phyloP scores from a whole-genome alignment of 2,329 filamentous ascomycete species.

The Epichloe elymi region DNA sequence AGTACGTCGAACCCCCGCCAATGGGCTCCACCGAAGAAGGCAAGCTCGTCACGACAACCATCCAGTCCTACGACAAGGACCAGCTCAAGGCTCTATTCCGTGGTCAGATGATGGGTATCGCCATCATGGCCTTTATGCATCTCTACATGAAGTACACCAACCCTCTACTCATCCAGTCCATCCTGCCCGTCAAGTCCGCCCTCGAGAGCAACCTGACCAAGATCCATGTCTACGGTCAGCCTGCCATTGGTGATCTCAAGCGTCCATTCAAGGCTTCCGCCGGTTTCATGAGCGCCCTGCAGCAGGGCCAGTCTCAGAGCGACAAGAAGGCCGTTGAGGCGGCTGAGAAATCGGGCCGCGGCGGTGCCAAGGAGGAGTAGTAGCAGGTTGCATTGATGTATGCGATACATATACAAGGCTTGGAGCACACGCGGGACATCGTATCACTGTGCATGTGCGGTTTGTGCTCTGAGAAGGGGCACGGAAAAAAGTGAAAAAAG shows the following conservation, averaged over 20 bases:
- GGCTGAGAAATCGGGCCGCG: conserved; percentile 61
- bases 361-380: conserved; percentile 62
- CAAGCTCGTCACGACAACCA: conserved; percentile 91
- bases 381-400: neutral
- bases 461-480: neutral
- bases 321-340: conserved; percentile 82
- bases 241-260: conserved; percentile 82
- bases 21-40: conserved; percentile 90
- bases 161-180: conserved; percentile 94
- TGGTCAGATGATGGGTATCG: conserved; percentile 86
- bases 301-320: conserved; percentile 65
- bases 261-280: conserved; percentile 82
- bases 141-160: conserved; percentile 99
- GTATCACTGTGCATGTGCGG: neutral
- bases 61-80: conserved; percentile 83
- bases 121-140: conserved; percentile 99
- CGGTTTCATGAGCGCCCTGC: conserved; percentile 71
- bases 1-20: conserved; percentile 92
- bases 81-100: conserved; percentile 81
- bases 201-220: conserved; percentile 94
- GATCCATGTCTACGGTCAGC: conserved; percentile 81
- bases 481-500: no score
- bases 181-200: conserved; percentile 92
- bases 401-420: neutral
- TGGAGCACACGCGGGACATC: neutral